These are phyloP conservation scores for Paxillus involutus DNA, from an alignment of 768 basidiomycete genomes.

Conservation along the genomic window DNA sequence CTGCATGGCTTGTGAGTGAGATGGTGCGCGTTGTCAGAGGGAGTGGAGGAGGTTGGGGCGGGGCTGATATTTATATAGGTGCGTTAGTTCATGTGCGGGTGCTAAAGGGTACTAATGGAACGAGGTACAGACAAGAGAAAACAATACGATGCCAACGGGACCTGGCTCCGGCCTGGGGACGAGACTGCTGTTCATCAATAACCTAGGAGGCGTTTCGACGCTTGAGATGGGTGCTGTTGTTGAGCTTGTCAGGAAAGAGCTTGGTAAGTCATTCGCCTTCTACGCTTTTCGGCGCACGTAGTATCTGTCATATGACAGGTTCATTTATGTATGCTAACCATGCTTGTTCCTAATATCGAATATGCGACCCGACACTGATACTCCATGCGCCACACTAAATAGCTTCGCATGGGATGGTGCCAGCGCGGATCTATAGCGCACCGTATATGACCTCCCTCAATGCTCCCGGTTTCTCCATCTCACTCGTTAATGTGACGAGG, in stretches of 20 bases:
- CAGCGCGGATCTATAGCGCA: constrained; percentile 44
- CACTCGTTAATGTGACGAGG: constrained; percentile 46
- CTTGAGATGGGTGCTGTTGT: constrained; percentile 54
- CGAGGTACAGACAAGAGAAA: not conserved
- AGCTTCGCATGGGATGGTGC: constrained; percentile 34
- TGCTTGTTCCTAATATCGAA: no score
- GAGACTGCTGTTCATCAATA: constrained; percentile 48
- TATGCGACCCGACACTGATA: not conserved
- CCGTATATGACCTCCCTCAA: constrained; percentile 61
- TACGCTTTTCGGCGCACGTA: no score
- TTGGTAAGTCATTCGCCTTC: constrained; percentile 37
- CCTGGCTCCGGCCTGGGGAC: constrained; percentile 23
- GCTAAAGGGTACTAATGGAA: no score
- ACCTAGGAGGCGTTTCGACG: constrained; percentile 51
- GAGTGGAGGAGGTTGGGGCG: constrained; percentile 13
- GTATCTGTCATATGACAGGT: no score
- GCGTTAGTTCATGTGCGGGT: not conserved
- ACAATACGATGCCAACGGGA: constrained; percentile 1
- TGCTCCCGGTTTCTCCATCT: constrained; percentile 58
- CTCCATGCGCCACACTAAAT: not conserved
- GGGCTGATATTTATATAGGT: constrained; percentile 8
- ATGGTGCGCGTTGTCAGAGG: constrained; percentile 26
- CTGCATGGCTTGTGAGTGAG: constrained; percentile 25
- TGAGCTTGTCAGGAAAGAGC: constrained; percentile 40
- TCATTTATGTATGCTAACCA: no score